A percentile compares a stretch with the other conserved stretches of the same genome.
Evolutionary conservation across 495 filamentous ascomycete species (phyloP).

Genomic region (Penicillium antarcticum): DNA sequence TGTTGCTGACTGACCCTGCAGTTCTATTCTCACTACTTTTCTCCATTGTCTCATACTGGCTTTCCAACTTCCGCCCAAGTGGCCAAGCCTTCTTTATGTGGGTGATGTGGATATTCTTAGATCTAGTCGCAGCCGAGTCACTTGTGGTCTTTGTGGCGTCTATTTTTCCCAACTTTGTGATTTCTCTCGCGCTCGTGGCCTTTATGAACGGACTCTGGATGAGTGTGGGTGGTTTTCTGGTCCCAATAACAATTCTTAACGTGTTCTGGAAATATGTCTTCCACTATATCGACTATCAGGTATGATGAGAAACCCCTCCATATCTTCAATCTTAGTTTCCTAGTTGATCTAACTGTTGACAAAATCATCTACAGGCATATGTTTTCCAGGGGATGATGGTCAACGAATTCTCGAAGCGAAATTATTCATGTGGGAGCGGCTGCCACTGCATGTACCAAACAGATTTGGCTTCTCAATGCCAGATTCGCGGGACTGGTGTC

Average conservation of each 20-base stretch:
- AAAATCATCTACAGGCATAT: conserved; percentile 60
- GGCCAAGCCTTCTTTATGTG: conserved; percentile 69
- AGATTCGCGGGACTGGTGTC: conserved; percentile 65
- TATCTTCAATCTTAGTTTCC: no score
- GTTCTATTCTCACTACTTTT: conserved; percentile 71
- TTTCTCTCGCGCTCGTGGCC: conserved; percentile 69
- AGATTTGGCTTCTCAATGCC: conserved; percentile 57
- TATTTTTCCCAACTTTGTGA: conserved; percentile 73
- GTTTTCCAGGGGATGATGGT: conserved; percentile 94
- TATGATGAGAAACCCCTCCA: no score
- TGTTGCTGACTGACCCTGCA: conserved; percentile 12
- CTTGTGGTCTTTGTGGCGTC: conserved; percentile 72
- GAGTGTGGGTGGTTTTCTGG: conserved; percentile 76
- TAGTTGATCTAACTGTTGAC: no score
- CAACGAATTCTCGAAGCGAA: conserved; percentile 67
- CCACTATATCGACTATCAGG: conserved; percentile 79
- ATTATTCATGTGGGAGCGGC: conserved; percentile 53
- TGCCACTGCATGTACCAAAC: conserved; percentile 71
- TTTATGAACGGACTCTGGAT: conserved; percentile 88
- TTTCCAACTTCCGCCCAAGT: conserved; percentile 68
- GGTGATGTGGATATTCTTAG: conserved; percentile 84
- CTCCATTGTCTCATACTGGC: conserved; percentile 73
- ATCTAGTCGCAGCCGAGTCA: conserved; percentile 75
- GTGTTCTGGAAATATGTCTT: conserved; percentile 83
- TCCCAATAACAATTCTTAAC: conserved; percentile 64